phyloP scores from a whole-genome alignment of 129 eudicot genomes.

The Flaveria robusta region DNA sequence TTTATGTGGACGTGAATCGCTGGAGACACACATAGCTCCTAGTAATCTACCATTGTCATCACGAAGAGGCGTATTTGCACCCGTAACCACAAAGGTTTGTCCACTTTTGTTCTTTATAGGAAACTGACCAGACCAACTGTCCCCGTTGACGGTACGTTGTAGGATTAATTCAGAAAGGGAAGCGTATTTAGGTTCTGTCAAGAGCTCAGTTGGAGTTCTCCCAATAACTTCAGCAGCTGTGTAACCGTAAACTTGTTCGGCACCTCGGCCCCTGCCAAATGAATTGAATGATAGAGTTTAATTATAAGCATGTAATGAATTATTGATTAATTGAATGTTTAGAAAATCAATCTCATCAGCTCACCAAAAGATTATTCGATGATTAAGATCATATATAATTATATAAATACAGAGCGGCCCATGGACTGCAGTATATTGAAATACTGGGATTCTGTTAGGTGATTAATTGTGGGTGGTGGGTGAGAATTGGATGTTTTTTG shows the following conservation, averaged over 20 bases:
- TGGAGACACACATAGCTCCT: constrained; percentile 61
- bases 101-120: constrained; percentile 62
- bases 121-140: constrained; percentile 76
- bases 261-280: constrained; percentile 58
- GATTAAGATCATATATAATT: constrained; percentile 46
- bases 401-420: constrained; percentile 72
- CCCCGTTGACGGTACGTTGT: constrained; percentile 43
- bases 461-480: too few species aligned
- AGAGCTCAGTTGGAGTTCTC: constrained; percentile 45
- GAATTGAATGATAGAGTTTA: too few species aligned
- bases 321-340: too few species aligned
- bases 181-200: constrained; percentile 35
- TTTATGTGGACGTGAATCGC: constrained; percentile 54
- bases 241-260: constrained; percentile 73
- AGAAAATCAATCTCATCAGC: too few species aligned
- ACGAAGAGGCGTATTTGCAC: constrained; percentile 58
- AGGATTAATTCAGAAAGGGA: constrained; percentile 37
- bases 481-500: too few species aligned
- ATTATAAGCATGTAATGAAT: too few species aligned
- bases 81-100: constrained; percentile 44
- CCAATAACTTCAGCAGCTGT: constrained; percentile 72
- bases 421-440: constrained; percentile 72
- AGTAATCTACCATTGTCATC: constrained; percentile 52
- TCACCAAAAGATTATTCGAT: constrained; percentile 62
- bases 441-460: constrained; percentile 55